Base-by-base conservation (phyloP, 139 green algal genomes). In the Monoraphidium neglectum region DNA sequence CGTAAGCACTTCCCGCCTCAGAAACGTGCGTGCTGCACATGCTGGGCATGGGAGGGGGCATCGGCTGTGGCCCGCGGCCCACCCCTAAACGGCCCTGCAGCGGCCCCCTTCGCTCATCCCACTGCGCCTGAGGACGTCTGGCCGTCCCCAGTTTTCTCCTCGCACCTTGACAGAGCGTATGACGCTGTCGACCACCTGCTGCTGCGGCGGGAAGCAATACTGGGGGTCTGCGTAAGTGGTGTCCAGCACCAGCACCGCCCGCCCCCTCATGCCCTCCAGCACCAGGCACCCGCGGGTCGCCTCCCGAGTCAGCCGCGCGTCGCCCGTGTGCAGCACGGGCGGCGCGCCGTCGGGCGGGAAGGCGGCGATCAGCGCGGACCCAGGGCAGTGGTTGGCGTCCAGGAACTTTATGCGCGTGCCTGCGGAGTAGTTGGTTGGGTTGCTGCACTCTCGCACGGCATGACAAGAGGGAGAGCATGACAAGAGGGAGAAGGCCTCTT, bases 251-350 rank as follows among this genome's bases (percentile, higher is more conserved):
- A 96, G 62, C 24, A 72, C 69, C 72, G 92, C 87, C 16, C 74
- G 23, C 10, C 87, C 81, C 33, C 78, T 71, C 74, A 92, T 70
- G 1, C 70, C 65, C 79, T 82, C 59, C 47, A 98, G 82, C 8
- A 26, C 81, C 4, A 87, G 82, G 67, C 90, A 80, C 15, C 56
- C 28, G 57, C 83, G 78, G 87, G 97, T 92, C 24, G 77, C 75
- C 3, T 68, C 46, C 6, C 38, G 61, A 69, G 64, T 79, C 1
- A 79, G 73, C 6, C 73, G 66, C 18, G 64, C 73, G 26, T 72
- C 73, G 56, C 94, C 95, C 0, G 94, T 97, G 83, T 99, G 95
- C 60, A 99, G 86, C 57, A 98, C 83, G 1, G 91, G 88, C 24
- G 73, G 77, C 18, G 24, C 12, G 32, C 63, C 73, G 5, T 46